These are phyloP conservation scores for Aspergillus sp. DNA, from an alignment of 2,329 filamentous ascomycete genomes.

Conservation along the genomic window DNA sequence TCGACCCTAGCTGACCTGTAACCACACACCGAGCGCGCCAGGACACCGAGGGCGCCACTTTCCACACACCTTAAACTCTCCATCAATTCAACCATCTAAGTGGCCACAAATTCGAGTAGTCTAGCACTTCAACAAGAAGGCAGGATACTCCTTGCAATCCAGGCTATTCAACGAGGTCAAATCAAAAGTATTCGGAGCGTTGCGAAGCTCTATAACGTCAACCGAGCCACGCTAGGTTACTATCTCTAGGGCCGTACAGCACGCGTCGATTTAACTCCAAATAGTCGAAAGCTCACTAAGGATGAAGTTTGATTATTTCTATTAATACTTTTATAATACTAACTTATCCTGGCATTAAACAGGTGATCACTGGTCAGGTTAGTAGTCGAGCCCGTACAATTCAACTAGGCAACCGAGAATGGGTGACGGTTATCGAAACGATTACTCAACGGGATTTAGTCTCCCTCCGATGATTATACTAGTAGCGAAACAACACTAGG, in stretches of 20 bases:
- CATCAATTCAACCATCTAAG: slow-evolving; percentile 1
- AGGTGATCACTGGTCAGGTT: background rate
- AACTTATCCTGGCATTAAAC: background rate
- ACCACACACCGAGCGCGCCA: no score
- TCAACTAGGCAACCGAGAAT: slow-evolving; percentile 9
- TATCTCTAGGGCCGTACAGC: background rate
- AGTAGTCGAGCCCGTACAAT: slow-evolving; percentile 2
- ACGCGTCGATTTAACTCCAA: background rate
- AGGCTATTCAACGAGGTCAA: slow-evolving; percentile 1
- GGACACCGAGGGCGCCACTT: background rate
- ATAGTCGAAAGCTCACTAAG: slow-evolving; percentile 1
- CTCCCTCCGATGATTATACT: slow-evolving; percentile 2
- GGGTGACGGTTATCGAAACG: slow-evolving; percentile 4
- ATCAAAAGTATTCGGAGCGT: background rate
- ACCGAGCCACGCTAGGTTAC: background rate
- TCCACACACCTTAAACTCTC: background rate
- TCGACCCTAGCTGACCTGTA: no score
- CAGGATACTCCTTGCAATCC: slow-evolving; percentile 1
- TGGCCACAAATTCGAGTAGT: background rate
- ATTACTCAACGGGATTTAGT: slow-evolving; percentile 1
- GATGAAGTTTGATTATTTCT: slow-evolving; percentile 2
- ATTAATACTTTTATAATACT: slow-evolving; percentile 2
- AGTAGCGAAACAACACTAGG: background rate
- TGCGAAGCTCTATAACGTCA: slow-evolving; percentile 1
- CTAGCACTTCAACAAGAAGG: slow-evolving; percentile 1